Evolutionary conservation across 768 basidiomycete species (phyloP).

Genomic region (Amylocystis lapponica): DNA sequence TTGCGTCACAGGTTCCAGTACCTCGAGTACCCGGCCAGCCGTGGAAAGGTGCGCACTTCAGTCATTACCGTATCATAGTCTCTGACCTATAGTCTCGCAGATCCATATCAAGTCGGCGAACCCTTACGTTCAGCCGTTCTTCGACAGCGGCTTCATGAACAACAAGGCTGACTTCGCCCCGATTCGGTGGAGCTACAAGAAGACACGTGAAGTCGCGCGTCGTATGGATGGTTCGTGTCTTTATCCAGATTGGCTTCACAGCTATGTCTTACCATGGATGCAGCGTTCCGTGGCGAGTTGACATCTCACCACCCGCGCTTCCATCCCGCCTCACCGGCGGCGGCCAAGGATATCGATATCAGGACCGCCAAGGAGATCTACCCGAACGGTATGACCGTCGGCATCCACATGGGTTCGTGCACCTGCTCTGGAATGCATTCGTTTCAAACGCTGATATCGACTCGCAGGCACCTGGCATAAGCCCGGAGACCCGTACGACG

Average conservation of each 20-base stretch:
- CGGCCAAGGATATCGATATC: slow-evolving; percentile 57
- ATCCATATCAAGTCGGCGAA: slow-evolving; percentile 57
- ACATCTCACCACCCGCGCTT: slow-evolving; percentile 71
- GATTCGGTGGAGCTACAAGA: slow-evolving; percentile 75
- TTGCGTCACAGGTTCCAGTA: slow-evolving; percentile 50
- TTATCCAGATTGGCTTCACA: not conserved
- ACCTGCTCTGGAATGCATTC: slow-evolving; percentile 5
- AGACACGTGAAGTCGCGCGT: slow-evolving; percentile 64
- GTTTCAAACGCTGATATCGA: not conserved
- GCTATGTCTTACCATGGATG: not conserved
- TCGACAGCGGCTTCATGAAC: slow-evolving; percentile 78
- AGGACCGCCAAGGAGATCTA: slow-evolving; percentile 56
- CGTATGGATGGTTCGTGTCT: slow-evolving; percentile 54
- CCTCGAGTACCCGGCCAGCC: slow-evolving; percentile 68
- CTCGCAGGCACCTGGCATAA: slow-evolving; percentile 48
- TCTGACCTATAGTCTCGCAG: slow-evolving; percentile 22
- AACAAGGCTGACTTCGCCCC: slow-evolving; percentile 73
- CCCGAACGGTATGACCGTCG: slow-evolving; percentile 58
- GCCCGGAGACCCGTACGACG: slow-evolving; percentile 48
- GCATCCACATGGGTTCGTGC: slow-evolving; percentile 67
- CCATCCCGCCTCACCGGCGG: slow-evolving; percentile 63
- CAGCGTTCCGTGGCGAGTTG: slow-evolving; percentile 67
- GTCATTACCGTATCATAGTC: not conserved
- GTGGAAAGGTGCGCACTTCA: slow-evolving; percentile 48
- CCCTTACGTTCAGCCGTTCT: slow-evolving; percentile 59